phyloP scores from a whole-genome alignment of 2,329 filamentous ascomycete genomes.

The Epichloe bromicola region DNA sequence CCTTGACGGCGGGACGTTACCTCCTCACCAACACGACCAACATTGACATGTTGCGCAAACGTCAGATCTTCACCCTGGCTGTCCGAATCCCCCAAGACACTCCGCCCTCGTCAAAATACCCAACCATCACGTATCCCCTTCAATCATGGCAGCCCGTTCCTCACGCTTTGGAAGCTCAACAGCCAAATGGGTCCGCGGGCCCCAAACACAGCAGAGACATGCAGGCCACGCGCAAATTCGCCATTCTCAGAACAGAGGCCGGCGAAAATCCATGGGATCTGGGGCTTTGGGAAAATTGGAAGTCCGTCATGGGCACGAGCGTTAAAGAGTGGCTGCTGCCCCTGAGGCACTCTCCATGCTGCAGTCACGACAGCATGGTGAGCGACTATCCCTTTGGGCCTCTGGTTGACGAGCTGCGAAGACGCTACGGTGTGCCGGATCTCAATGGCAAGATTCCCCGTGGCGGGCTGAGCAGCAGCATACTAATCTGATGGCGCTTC shows the following conservation, averaged over 20 bases:
- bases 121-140: constrained; percentile 48
- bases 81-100: constrained; percentile 46
- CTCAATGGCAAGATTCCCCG: not conserved
- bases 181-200: constrained; percentile 8
- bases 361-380: constrained; percentile 48
- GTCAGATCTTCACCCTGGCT: constrained; percentile 58
- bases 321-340: constrained; percentile 72
- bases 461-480: too few relatives aligned
- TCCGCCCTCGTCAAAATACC: constrained; percentile 28
- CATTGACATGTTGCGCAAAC: constrained; percentile 60
- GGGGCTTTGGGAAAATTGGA: constrained; percentile 57
- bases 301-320: constrained; percentile 63
- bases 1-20: constrained; percentile 56
- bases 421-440: constrained; percentile 18
- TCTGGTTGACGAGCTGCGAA: constrained; percentile 43
- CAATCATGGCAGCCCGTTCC: not conserved
- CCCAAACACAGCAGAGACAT: constrained; percentile 23
- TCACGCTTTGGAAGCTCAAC: not conserved
- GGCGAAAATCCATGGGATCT: constrained; percentile 82
- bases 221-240: constrained; percentile 54
- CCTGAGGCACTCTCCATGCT: constrained; percentile 60
- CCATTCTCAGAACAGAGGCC: constrained; percentile 58
- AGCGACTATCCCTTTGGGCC: constrained; percentile 58
- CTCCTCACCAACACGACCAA: constrained; percentile 66
- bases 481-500: too few relatives aligned